These are phyloP conservation scores for Aphanomyces euteiches DNA, from an alignment of 352 stramenopile genomes.

Conservation along the genomic window DNA sequence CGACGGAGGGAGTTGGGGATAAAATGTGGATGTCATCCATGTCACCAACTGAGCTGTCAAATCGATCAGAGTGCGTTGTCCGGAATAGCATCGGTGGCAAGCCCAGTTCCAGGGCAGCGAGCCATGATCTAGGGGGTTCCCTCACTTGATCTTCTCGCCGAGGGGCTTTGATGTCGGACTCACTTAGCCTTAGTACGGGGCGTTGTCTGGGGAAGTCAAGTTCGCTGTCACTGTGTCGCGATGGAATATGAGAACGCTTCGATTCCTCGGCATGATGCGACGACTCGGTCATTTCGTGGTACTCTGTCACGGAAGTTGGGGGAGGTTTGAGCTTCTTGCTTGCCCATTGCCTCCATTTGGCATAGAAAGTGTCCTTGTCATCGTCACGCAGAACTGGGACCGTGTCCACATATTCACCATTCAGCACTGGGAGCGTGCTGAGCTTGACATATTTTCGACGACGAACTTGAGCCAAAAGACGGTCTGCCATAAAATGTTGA, in stretches of 20 bases:
- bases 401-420: constrained; percentile 15
- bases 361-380: constrained; percentile 29
- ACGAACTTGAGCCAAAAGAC: constrained; percentile 78
- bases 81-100: background rate
- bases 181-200: background rate
- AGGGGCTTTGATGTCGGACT: background rate
- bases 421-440: constrained; percentile 27
- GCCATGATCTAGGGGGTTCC: constrained; percentile 11
- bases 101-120: constrained; percentile 1
- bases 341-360: constrained; percentile 30
- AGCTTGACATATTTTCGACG: constrained; percentile 38
- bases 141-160: background rate
- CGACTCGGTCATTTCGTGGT: constrained; percentile 7
- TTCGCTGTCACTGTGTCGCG: constrained; percentile 13
- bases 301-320: background rate
- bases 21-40: constrained; percentile 26
- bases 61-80: constrained; percentile 13
- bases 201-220: background rate
- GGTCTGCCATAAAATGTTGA: constrained; percentile 80
- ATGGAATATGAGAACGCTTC: background rate
- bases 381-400: constrained; percentile 20
- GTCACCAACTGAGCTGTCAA: constrained; percentile 21
- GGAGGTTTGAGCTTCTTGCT: constrained; percentile 20
- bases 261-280: background rate
- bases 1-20: constrained; percentile 19